Evolutionary conservation across 768 basidiomycete genomes (phyloP), one percentile per base, ranked within the genome.

Genomic region (Lentinula aciculospora): DNA sequence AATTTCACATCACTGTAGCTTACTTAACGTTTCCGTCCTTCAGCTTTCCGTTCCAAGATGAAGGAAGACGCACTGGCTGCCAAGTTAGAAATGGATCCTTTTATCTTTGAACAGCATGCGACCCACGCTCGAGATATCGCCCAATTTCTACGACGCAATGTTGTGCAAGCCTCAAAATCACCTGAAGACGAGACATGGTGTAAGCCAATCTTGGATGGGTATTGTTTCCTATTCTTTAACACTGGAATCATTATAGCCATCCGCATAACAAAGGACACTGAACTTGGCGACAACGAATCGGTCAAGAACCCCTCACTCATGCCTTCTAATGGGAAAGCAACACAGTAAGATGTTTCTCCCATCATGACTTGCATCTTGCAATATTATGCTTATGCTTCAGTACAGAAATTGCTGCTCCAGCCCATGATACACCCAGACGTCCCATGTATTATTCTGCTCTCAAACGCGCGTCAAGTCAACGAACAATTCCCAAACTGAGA

Each of bases 281-380:
- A 97, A 65, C 74, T 96, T 7, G 95, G 94, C 4, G 84, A 86
- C 56, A 97, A 98, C 64, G 82, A 86, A 1, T 77, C 85, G 2
- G 82, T 96, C 64, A 93, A 88, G 71, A 77, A 71, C 47, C 81
- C 86, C 9, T 71, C 69, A n/a, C 73, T 72, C 0, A 62, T 74
- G 47, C 74, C 81, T 49, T 77, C 81, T 25, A 76, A 68, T 63
- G 80, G 80, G 54, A 78, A 78, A 73, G 44, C 74, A 77, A n/a
- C 77, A 69, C 62, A 69, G 68, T 62, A 75, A 78, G 65, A 77
- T 65, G 36, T 62, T 65, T 56, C 65, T 65, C 71, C 67, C 66
- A 63, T 71, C 67, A 25, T 53, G 60, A 63, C 36, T 60, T 29
- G 37, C 31, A 21, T 37, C 49, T 39, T 54, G 40, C 55, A n/a